phyloP scores from a whole-genome alignment of 2,329 filamentous ascomycete species.

The Hymenoscyphus occultus region DNA sequence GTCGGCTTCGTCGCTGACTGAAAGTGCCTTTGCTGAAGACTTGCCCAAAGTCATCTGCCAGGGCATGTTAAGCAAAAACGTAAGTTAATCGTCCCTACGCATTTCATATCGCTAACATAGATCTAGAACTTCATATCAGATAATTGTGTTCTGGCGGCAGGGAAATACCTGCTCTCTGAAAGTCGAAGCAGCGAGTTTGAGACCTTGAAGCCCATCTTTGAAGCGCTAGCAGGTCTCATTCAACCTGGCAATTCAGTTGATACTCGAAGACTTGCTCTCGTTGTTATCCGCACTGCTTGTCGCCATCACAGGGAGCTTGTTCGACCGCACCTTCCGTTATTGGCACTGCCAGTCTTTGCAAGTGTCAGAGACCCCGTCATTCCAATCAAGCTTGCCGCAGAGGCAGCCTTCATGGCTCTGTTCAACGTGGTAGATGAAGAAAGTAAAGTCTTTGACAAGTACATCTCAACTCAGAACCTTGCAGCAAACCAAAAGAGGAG shows the following conservation, averaged over 20 bases:
- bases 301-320: slow-evolving; percentile 77
- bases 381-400: slow-evolving; percentile 90
- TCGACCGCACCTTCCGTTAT: slow-evolving; percentile 72
- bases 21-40: slow-evolving; percentile 66
- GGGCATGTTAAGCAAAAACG: slow-evolving; percentile 73
- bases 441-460: slow-evolving; percentile 83
- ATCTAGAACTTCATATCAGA: slow-evolving; percentile 75
- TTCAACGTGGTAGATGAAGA: slow-evolving; percentile 91
- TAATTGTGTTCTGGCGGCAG: slow-evolving; percentile 83
- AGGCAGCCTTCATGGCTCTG: slow-evolving; percentile 87
- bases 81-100: slow-evolving; percentile 44
- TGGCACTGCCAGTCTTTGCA: slow-evolving; percentile 83
- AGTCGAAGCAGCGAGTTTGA: slow-evolving; percentile 69
- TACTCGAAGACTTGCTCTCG: slow-evolving; percentile 79
- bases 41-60: slow-evolving; percentile 73
- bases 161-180: slow-evolving; percentile 79
- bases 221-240: slow-evolving; percentile 71
- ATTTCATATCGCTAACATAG: slow-evolving; percentile 25
- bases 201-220: slow-evolving; percentile 73
- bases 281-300: slow-evolving; percentile 81
- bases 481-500: slow-evolving; percentile 74
- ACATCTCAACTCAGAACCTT: slow-evolving; percentile 69
- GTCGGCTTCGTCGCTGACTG: slow-evolving; percentile 66
- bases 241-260: slow-evolving; percentile 76
- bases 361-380: slow-evolving; percentile 89